A percentile compares a stretch with the other conserved stretches of the same genome.
Evolutionary conservation across 2,329 filamentous ascomycete species (phyloP).

Genomic region (Sarocladiaceae sp.): DNA sequence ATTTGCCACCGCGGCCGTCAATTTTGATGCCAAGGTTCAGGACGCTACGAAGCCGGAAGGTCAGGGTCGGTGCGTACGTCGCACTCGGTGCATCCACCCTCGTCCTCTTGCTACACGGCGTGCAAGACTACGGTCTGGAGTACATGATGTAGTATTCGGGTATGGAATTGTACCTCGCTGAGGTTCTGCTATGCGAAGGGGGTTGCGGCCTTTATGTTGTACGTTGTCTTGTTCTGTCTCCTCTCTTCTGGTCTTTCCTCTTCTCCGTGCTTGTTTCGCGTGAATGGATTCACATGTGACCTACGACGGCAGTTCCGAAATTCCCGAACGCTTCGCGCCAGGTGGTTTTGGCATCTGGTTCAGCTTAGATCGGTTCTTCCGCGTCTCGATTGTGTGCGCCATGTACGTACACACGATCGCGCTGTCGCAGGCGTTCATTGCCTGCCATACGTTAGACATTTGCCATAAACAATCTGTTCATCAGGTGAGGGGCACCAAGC

Average conservation of each 20-base stretch:
- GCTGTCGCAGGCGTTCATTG: conserved; percentile 15
- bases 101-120: conserved; percentile 15
- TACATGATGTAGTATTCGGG: conserved; percentile 15
- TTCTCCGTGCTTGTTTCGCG: no score
- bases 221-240: conserved; percentile 23
- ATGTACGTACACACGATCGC: conserved; percentile 15
- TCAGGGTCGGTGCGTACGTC: conserved; percentile 13
- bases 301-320: conserved; percentile 48
- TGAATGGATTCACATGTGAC: conserved; percentile 6
- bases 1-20: conserved; percentile 12
- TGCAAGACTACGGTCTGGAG: conserved; percentile 13
- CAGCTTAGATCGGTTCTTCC: conserved; percentile 87
- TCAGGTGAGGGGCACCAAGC: background rate
- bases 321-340: conserved; percentile 72
- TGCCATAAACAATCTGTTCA: conserved; percentile 14
- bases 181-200: conserved; percentile 13
- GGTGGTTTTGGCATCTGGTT: conserved; percentile 82
- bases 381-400: conserved; percentile 43
- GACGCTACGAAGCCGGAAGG: conserved; percentile 14
- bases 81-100: conserved; percentile 13
- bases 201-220: conserved; percentile 79
- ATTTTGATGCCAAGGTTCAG: conserved; percentile 13
- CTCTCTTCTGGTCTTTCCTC: conserved; percentile 11
- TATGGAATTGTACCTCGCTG: conserved; percentile 15
- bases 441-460: conserved; percentile 15